phyloP scores from a whole-genome alignment of 192 early-diverging fungal species.

The Backusella mclennaniae region DNA sequence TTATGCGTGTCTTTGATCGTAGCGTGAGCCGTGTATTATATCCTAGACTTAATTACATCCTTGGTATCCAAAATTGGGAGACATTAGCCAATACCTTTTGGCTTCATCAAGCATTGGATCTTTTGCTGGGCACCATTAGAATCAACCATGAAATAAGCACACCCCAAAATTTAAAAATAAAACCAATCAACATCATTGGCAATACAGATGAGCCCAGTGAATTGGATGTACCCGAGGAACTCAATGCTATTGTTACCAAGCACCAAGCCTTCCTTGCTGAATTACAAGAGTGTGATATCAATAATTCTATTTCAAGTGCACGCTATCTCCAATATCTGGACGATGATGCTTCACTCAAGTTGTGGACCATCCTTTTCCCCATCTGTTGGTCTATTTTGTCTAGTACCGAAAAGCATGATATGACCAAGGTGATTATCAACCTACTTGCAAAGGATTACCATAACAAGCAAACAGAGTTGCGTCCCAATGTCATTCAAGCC shows the following conservation, averaged over 20 bases:
- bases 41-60: constrained; percentile 81
- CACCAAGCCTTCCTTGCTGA: constrained; percentile 65
- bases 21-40: constrained; percentile 70
- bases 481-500: constrained; percentile 96
- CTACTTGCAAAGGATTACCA: constrained; percentile 94
- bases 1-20: constrained; percentile 78
- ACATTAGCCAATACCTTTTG: constrained; percentile 82
- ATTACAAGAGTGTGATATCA: constrained; percentile 48
- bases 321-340: constrained; percentile 69
- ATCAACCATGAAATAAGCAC: constrained; percentile 36
- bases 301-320: constrained; percentile 54
- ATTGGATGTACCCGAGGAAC: constrained; percentile 30
- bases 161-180: constrained; percentile 45
- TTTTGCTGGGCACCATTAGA: constrained; percentile 73
- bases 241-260: constrained; percentile 44
- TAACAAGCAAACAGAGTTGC: constrained; percentile 65
- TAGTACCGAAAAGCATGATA: constrained; percentile 77
- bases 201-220: not conserved
- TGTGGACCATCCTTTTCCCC: constrained; percentile 89
- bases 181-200: constrained; percentile 32
- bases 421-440: constrained; percentile 78
- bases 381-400: constrained; percentile 75
- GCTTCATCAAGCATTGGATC: constrained; percentile 88
- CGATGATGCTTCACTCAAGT: constrained; percentile 58
- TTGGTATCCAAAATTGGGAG: constrained; percentile 97